Base-by-base conservation (phyloP, 257 asterid species). In the Echium plantagineum region DNA sequence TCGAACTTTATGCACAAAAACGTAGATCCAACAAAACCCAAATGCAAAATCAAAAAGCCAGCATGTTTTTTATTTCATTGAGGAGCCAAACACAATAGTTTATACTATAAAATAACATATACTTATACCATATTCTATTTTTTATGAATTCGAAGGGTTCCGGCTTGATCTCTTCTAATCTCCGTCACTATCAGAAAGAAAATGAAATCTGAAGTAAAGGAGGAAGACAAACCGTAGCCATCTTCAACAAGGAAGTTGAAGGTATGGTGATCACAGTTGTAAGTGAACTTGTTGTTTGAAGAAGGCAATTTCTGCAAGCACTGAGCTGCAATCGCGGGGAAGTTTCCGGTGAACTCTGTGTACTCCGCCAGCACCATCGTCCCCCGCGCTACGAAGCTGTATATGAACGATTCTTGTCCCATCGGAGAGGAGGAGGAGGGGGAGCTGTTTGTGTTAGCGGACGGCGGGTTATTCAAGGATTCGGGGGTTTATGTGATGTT, bases 371-470 rank as follows among this genome's bases (percentile, higher is more conserved):
- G 52, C 55, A 85, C 78, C 89, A 79, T 54, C 51, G 94, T 85
- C 60, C 96, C 94, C 19, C 96, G 85, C 5, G 96, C 91, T 67
- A 83, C 94, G 75, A 83, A 87, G 87, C 89, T 85, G 81, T 87
- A 87, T 58, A 87, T 83, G 71, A 87, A 85, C 68, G 89, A 85
- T 79, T 85, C 94, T 35, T 87, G 96, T 52, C 83, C 87, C 96
- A 87, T 87, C 57, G 63, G 5, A 28, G 56, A 47, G 58, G 49
- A 32, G 60, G 30, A 21, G 32, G 32, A 28, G 32, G 7, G 32
- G 32, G n/a, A n/a, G n/a, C n/a, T n/a, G n/a, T n/a, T n/a, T n/a
- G n/a, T n/a, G n/a, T n/a, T n/a, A n/a, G n/a, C n/a, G n/a, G 1
- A 35, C 46, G 10, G 10, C 10, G 46, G 7, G 46, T 35, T 35